Evolutionary conservation across 257 asterid genomes (phyloP), one percentile per base, ranked within the genome.

Genomic region (Pogostemon cablin): DNA sequence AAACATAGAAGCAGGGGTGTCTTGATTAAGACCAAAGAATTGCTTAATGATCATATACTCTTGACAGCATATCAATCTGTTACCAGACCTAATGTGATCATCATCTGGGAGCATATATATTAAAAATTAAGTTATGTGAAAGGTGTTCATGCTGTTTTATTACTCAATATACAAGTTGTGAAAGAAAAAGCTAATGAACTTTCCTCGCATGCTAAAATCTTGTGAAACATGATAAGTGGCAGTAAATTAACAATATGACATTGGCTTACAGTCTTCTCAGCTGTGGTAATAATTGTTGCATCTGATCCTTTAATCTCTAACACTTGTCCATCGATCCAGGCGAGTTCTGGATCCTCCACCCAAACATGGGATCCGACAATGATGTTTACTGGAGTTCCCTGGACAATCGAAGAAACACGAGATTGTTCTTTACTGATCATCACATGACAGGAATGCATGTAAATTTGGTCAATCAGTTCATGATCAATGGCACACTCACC

Each of bases 371-470:
- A 86, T 86, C 98, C 96, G 65, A 87, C 95, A 3, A 92, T 89
- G 7, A 92, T 92, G 78, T 89, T 92, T 47, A 92, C 92, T 0
- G 98, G 98, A 57, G 96, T 92, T 70, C 98, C 98, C 96, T 92
- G 92, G 49, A 72, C 70, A 74, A 80, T 82, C 67, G 68, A 69
- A 77, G 65, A 77, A 67, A 38, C 76, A 72, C 17, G 68, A 77
- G 75, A 68, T 63, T 55, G 52, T 67, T 46, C 61, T 50, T 65
- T 52, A 7, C 54, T 48, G 63, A 70, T 54, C 63, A 53, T 57
- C 70, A 65, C 11, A 59, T 40, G 32, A 25, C 25, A 62, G 68
- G 69, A 70, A 65, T 41, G 52, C 50, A 65, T 37, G 44, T 63
- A 67, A 42, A 75, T n/a, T 9, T 20, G 62, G 65, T 58, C 17